phyloP scores from a whole-genome alignment of 2,329 filamentous ascomycete species.

The Coleophoma eucalyptorum region DNA sequence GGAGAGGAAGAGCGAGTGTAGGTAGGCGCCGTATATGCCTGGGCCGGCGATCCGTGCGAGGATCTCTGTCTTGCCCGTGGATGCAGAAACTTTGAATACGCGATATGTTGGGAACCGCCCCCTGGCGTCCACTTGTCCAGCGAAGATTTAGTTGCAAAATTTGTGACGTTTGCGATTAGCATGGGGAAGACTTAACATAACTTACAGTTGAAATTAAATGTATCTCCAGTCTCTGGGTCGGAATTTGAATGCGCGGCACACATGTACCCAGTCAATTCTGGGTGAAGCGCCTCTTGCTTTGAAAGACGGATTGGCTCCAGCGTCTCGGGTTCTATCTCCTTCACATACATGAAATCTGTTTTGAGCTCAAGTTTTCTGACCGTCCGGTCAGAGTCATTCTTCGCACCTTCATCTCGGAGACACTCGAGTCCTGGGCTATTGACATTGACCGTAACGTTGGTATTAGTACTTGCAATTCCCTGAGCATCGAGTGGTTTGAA shows the following conservation, averaged over 20 bases:
- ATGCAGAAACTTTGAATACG: conserved; percentile 61
- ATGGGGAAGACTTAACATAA: no score
- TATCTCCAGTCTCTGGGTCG: conserved; percentile 69
- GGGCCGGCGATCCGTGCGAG: conserved; percentile 60
- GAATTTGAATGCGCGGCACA: conserved; percentile 69
- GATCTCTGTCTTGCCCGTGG: conserved; percentile 63
- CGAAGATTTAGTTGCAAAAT: no score
- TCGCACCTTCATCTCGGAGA: no score
- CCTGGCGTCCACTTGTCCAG: no score
- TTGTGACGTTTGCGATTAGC: no score
- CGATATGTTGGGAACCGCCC: conserved; percentile 58
- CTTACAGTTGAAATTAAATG: conserved; percentile 75
- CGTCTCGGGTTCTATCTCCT: conserved; percentile 64
- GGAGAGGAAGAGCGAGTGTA: conserved; percentile 80
- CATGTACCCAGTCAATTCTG: conserved; percentile 61
- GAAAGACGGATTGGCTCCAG: conserved; percentile 68
- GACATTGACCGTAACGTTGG: neutral
- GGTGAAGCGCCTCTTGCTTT: conserved; percentile 58
- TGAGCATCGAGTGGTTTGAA: conserved; percentile 34
- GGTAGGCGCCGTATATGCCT: conserved; percentile 53
- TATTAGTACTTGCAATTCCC: neutral
- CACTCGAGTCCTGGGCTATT: conserved; percentile 4
- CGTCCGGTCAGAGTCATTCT: no score
- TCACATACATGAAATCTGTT: conserved; percentile 48
- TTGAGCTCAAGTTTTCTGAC: no score